Conservation (phyloP, 2,329 filamentous ascomycete genomes). For the Apiospora rasikravindrae region DNA sequence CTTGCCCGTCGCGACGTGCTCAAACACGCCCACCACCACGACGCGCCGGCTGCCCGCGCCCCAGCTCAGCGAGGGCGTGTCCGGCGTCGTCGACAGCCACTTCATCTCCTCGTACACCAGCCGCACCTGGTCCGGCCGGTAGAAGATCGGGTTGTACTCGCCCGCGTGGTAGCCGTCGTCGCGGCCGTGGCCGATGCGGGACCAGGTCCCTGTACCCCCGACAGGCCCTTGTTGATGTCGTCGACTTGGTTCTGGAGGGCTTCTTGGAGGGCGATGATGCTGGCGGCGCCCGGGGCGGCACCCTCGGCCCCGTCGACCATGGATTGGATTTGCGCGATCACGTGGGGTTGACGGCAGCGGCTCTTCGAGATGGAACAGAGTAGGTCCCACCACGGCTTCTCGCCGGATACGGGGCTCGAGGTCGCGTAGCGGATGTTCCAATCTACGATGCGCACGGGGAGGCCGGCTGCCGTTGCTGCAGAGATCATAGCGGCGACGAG, state of each 20-base stretch:
- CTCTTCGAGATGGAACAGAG: background rate
- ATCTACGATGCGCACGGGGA: slow-evolving; percentile 64
- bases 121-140: slow-evolving; percentile 64
- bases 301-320: slow-evolving; percentile 61
- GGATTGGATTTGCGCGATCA: slow-evolving; percentile 50
- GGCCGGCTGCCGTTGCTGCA: slow-evolving; percentile 20
- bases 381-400: slow-evolving; percentile 59
- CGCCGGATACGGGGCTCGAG: slow-evolving; percentile 52
- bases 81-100: slow-evolving; percentile 79
- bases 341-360: slow-evolving; percentile 53
- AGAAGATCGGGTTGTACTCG: slow-evolving; percentile 83
- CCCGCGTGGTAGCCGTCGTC: slow-evolving; percentile 69
- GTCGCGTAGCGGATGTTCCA: slow-evolving; percentile 74
- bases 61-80: slow-evolving; percentile 75
- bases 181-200: slow-evolving; percentile 68
- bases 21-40: slow-evolving; percentile 66
- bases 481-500: background rate
- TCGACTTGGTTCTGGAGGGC: slow-evolving; percentile 65
- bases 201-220: slow-evolving; percentile 55
- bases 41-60: slow-evolving; percentile 64
- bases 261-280: slow-evolving; percentile 73
- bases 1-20: slow-evolving; percentile 52
- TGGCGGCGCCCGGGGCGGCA: slow-evolving; percentile 43
- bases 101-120: slow-evolving; percentile 65
- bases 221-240: slow-evolving; percentile 60